These are phyloP conservation scores for Anisogramma anomala DNA, from an alignment of 2,329 filamentous ascomycete species.

Conservation along the genomic window DNA sequence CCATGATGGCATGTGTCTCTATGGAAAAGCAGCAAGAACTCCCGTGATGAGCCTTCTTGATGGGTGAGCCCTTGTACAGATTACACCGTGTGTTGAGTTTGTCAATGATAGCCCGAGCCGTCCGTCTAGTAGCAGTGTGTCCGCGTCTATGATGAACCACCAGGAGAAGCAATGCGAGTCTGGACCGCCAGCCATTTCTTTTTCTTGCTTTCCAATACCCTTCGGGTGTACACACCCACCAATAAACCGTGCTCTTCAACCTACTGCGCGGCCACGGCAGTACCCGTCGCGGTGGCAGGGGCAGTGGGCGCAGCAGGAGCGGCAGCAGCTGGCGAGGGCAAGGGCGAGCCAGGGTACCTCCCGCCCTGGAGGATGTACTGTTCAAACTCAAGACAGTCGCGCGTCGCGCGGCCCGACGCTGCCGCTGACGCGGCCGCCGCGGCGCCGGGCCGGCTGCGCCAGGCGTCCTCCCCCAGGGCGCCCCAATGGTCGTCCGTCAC, in stretches of 20 bases:
- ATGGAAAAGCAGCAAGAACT: constrained; percentile 4
- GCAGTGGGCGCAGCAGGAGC: constrained; percentile 3
- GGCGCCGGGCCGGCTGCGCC: constrained; percentile 11
- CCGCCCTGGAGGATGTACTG: constrained; percentile 29
- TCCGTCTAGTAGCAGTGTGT: constrained; percentile 12
- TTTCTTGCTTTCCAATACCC: neutral
- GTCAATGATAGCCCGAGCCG: constrained; percentile 11
- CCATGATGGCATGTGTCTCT: constrained; percentile 13
- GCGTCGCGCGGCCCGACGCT: constrained; percentile 22
- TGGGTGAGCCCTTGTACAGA: neutral
- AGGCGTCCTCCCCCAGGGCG: constrained; percentile 15
- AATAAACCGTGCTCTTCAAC: neutral
- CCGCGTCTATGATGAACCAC: constrained; percentile 4
- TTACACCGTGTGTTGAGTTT: too few relatives aligned
- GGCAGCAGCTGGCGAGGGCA: constrained; percentile 4
- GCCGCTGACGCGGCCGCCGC: constrained; percentile 22
- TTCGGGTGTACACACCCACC: neutral
- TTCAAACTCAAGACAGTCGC: constrained; percentile 30
- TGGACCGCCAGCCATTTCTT: neutral
- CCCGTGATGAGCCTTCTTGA: constrained; percentile 1
- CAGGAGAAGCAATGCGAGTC: neutral
- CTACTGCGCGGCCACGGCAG: constrained; percentile 12
- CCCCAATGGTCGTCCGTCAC: constrained; percentile 32
- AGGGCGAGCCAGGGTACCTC: constrained; percentile 22
- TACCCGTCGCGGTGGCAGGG: constrained; percentile 21